Evolutionary conservation across 1,284 basidiomycete genomes (phyloP).

Genomic region (Naganishia albida): DNA sequence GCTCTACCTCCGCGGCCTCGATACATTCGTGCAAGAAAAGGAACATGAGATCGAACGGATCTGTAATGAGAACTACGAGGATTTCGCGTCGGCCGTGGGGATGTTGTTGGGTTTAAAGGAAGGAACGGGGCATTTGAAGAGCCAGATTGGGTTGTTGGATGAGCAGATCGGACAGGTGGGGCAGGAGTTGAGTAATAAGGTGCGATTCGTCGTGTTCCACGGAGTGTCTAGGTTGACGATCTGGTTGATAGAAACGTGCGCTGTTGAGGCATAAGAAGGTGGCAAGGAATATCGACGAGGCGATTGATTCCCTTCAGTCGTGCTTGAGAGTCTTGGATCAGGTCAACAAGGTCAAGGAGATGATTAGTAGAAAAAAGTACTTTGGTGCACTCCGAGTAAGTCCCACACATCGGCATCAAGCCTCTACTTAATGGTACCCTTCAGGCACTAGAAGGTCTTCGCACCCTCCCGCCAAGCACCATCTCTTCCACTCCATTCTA

Average conservation of each 20-base stretch:
- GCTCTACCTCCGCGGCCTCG: conserved; percentile 81
- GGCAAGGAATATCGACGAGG: conserved; percentile 89
- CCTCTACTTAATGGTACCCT: background rate
- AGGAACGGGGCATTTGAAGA: conserved; percentile 59
- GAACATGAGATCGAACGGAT: conserved; percentile 95
- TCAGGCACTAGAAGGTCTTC: conserved; percentile 90
- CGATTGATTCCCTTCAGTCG: conserved; percentile 89
- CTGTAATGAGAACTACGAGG: conserved; percentile 94
- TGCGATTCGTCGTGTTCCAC: conserved; percentile 33
- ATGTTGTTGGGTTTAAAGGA: conserved; percentile 91
- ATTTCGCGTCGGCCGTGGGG: conserved; percentile 94
- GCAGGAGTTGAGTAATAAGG: conserved; percentile 78
- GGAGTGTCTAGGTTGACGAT: background rate
- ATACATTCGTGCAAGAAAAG: conserved; percentile 84
- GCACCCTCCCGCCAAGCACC: conserved; percentile 83
- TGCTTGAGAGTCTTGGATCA: conserved; percentile 90
- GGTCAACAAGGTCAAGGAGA: conserved; percentile 87
- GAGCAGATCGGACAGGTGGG: conserved; percentile 68
- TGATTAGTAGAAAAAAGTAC: conserved; percentile 90
- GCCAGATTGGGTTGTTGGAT: conserved; percentile 61
- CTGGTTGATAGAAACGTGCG: conserved; percentile 64
- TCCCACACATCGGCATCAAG: conserved; percentile 40
- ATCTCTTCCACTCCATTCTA: conserved; percentile 92
- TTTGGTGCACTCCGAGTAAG: conserved; percentile 92
- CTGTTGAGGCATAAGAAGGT: conserved; percentile 88